phyloP scores from a whole-genome alignment of 345 rosid species.

The Lenwebbia sp. region DNA sequence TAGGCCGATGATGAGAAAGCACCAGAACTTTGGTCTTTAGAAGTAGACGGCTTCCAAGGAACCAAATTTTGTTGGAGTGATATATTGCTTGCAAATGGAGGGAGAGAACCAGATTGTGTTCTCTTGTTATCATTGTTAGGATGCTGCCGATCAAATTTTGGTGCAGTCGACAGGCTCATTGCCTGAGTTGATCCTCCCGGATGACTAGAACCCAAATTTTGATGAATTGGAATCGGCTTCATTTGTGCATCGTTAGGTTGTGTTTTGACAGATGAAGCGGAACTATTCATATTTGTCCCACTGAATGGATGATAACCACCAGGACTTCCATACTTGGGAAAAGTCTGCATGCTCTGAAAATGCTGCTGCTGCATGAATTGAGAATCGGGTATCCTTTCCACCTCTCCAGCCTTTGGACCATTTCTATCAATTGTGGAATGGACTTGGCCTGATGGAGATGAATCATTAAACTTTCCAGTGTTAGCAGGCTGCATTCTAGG shows the following conservation, averaged over 20 bases:
- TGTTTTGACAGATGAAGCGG: constrained; percentile 50
- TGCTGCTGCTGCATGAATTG: background rate
- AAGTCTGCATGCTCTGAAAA: constrained; percentile 26
- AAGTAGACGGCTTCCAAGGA: constrained; percentile 45
- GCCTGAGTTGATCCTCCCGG: constrained; percentile 41
- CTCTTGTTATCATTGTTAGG: constrained; percentile 43
- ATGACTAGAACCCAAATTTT: constrained; percentile 40
- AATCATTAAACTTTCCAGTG: constrained; percentile 22
- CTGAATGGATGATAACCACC: constrained; percentile 45
- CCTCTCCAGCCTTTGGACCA: background rate
- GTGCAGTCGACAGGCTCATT: constrained; percentile 19
- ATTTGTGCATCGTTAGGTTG: constrained; percentile 62
- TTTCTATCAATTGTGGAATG: background rate
- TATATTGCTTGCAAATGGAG: constrained; percentile 41
- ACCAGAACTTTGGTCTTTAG: constrained; percentile 37
- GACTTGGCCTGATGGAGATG: constrained; percentile 5
- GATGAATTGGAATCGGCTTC: constrained; percentile 52
- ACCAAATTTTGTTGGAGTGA: constrained; percentile 34
- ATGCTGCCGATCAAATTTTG: constrained; percentile 67
- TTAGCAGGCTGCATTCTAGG: constrained; percentile 31
- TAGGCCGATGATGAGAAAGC: constrained; percentile 28
- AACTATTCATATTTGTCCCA: constrained; percentile 36
- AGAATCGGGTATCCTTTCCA: background rate
- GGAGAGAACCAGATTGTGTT: constrained; percentile 33
- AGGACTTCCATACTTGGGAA: constrained; percentile 53